phyloP scores from a whole-genome alignment of 1,284 basidiomycete genomes.

The Thecaphora thlaspeos region DNA sequence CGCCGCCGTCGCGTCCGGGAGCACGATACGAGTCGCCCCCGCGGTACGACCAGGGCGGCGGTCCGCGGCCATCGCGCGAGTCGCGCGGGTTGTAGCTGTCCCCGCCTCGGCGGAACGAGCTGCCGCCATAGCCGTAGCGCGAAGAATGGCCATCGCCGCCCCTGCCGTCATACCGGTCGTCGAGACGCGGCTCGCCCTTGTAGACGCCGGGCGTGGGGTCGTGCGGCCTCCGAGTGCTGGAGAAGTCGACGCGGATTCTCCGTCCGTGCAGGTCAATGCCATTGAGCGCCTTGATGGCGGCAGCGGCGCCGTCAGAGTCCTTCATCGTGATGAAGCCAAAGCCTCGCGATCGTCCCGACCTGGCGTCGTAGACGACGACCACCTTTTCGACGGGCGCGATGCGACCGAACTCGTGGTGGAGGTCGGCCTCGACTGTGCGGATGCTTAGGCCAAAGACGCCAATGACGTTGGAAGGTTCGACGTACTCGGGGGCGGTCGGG shows the following conservation, averaged over 20 bases:
- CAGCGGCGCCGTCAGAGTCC: slow-evolving; percentile 76
- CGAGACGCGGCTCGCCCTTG: slow-evolving; percentile 52
- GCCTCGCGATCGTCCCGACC: slow-evolving; percentile 93
- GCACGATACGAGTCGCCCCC: slow-evolving; percentile 6
- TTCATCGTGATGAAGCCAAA: slow-evolving; percentile 97
- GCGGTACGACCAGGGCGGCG: neutral
- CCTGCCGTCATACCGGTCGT: slow-evolving; percentile 30
- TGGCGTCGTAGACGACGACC: slow-evolving; percentile 96
- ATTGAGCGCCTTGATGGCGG: slow-evolving; percentile 86
- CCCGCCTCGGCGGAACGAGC: slow-evolving; percentile 7
- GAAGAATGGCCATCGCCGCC: neutral
- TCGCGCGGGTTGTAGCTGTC: slow-evolving; percentile 3
- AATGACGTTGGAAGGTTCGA: slow-evolving; percentile 81
- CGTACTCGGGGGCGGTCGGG: slow-evolving; percentile 50
- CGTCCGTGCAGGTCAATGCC: slow-evolving; percentile 94
- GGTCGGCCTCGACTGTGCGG: slow-evolving; percentile 85
- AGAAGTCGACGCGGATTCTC: slow-evolving; percentile 93
- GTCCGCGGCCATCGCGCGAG: neutral
- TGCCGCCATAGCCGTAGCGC: neutral
- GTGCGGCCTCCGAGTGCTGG: slow-evolving; percentile 87
- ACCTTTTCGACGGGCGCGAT: slow-evolving; percentile 85
- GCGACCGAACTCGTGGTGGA: slow-evolving; percentile 87
- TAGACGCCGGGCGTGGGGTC: slow-evolving; percentile 96
- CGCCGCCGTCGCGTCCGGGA: slow-evolving; percentile 4
- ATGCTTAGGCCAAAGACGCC: slow-evolving; percentile 96